A percentile compares a stretch with the other conserved stretches of the same genome.
Conservation (phyloP, 768 basidiomycete genomes). For the Floccularia luteovirens region DNA sequence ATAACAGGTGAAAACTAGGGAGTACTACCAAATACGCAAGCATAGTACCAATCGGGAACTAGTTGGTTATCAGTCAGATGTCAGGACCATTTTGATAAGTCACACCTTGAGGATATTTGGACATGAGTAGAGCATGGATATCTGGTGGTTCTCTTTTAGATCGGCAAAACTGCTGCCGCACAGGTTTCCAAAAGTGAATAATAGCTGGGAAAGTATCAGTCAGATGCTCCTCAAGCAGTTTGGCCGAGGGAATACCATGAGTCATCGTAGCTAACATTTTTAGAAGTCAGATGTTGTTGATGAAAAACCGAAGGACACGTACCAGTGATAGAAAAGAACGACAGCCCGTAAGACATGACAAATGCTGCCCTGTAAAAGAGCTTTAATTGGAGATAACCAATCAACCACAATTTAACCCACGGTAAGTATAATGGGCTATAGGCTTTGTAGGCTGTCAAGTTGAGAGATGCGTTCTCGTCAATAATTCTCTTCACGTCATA, state of each 20-base stretch:
- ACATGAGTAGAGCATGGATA: constrained; percentile 55
- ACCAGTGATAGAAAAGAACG: constrained; percentile 60
- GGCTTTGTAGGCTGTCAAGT: constrained; percentile 33
- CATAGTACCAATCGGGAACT: constrained; percentile 65
- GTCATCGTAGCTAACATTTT: constrained; percentile 31
- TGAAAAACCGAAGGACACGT: constrained; percentile 7
- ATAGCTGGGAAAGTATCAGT: constrained; percentile 20
- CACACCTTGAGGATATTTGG: constrained; percentile 38
- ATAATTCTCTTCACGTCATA: constrained; percentile 40
- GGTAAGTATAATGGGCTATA: constrained; percentile 42
- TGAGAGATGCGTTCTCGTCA: constrained; percentile 27
- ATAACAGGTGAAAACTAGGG: not conserved
- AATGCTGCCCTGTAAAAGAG: constrained; percentile 36
- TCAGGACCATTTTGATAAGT: not conserved
- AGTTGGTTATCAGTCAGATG: constrained; percentile 6
- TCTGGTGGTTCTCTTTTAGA: constrained; percentile 51
- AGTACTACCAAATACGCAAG: constrained; percentile 34
- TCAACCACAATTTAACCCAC: constrained; percentile 17
- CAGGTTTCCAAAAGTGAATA: constrained; percentile 51
- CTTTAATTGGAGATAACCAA: not conserved
- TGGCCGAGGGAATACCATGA: constrained; percentile 21
- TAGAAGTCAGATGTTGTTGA: not conserved
- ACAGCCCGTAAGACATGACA: constrained; percentile 47
- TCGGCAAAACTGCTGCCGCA: constrained; percentile 40
- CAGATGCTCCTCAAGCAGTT: not conserved